Conservation (phyloP, 495 filamentous ascomycete genomes). For the Tuber melanosporum region DNA sequence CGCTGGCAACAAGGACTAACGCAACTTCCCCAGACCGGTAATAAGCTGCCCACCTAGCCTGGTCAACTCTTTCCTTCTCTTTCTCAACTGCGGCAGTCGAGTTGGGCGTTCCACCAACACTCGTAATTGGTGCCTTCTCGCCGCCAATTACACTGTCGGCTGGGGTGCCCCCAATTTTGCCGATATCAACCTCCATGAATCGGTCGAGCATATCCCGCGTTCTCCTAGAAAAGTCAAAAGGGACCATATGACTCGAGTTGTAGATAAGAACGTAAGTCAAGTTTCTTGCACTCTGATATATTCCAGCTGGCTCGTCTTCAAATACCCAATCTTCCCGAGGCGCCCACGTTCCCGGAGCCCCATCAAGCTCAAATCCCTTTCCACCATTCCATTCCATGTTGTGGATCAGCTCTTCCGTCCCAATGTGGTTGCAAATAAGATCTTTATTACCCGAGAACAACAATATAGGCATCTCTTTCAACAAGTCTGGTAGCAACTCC, state of each 20-base stretch:
- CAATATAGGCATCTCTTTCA: constrained; percentile 66
- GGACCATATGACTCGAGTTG: constrained; percentile 95
- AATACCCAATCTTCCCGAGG: constrained; percentile 90
- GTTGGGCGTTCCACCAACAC: constrained; percentile 74
- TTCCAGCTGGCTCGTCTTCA: constrained; percentile 79
- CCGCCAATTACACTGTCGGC: constrained; percentile 84
- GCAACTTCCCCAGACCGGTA: constrained; percentile 85
- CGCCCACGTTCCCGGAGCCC: constrained; percentile 78
- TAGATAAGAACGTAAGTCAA: constrained; percentile 93
- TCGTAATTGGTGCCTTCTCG: constrained; percentile 75
- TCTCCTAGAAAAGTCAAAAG: constrained; percentile 81
- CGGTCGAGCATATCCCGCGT: constrained; percentile 95
- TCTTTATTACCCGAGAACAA: constrained; percentile 93
- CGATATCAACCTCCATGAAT: constrained; percentile 90
- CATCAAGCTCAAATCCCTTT: constrained; percentile 71
- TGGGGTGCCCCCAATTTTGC: constrained; percentile 76
- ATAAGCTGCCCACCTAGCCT: constrained; percentile 88
- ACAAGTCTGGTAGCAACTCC: constrained; percentile 65
- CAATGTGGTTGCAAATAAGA: constrained; percentile 93
- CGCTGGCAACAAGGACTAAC: constrained; percentile 74
- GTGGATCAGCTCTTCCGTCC: constrained; percentile 84
- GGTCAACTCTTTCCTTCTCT: constrained; percentile 66
- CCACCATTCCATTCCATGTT: constrained; percentile 88
- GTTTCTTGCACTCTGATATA: constrained; percentile 90
- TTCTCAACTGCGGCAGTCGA: constrained; percentile 65